Conservation (phyloP, 2,329 filamentous ascomycete species). For the Monilinia vaccinii-corymbosi region DNA sequence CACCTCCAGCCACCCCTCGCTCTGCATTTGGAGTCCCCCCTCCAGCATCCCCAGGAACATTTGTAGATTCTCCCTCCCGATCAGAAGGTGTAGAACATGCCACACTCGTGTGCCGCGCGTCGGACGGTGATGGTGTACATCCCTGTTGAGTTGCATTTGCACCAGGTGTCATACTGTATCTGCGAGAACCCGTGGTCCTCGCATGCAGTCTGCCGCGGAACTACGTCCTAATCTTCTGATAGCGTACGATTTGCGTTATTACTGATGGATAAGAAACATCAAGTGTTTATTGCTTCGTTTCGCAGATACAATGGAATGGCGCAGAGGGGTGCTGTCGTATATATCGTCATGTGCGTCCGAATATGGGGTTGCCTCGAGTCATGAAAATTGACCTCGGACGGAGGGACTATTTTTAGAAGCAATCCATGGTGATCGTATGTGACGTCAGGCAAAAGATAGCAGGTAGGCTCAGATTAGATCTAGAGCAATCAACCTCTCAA, state of each 20-base stretch:
- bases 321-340: background rate
- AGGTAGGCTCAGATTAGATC: too few relatives aligned
- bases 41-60: background rate
- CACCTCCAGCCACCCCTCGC: background rate
- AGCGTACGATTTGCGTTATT: background rate
- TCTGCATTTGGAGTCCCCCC: background rate
- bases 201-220: slow-evolving; percentile 9
- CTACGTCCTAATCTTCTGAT: background rate
- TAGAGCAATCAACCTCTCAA: background rate
- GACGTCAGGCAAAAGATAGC: too few relatives aligned
- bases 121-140: background rate
- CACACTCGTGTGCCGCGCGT: background rate
- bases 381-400: background rate
- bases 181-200: slow-evolving; percentile 18
- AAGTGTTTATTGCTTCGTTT: background rate
- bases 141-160: slow-evolving; percentile 4
- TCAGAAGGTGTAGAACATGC: background rate
- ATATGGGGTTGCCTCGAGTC: background rate
- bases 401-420: background rate
- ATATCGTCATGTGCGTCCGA: background rate
- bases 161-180: slow-evolving; percentile 15
- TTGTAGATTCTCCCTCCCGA: background rate
- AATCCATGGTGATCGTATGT: too few relatives aligned
- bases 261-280: background rate
- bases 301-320: background rate